phyloP scores from a whole-genome alignment of 768 basidiomycete genomes.

The Podaxis rugospora region DNA sequence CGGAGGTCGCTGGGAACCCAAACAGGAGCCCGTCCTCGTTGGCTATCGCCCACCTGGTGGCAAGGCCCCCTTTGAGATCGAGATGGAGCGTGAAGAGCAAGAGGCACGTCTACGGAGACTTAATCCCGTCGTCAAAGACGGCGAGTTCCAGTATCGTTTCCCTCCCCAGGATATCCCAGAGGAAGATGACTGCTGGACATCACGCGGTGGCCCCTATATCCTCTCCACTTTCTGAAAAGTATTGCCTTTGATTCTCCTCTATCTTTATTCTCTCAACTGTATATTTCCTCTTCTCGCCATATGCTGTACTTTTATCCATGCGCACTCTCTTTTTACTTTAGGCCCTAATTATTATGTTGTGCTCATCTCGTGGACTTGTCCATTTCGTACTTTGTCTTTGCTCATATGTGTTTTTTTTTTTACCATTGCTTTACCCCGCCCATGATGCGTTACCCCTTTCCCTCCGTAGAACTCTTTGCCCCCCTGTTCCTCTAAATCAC shows the following conservation, averaged over 20 bases:
- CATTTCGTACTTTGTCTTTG: conserved; percentile 36
- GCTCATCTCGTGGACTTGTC: conserved; percentile 14
- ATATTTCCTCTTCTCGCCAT: conserved; percentile 11
- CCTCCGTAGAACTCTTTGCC: conserved; percentile 12
- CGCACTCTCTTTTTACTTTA: conserved; percentile 2
- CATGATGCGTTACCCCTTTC: conserved; percentile 26
- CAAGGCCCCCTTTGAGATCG: conserved; percentile 64
- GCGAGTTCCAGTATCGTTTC: conserved; percentile 65
- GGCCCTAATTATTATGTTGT: conserved; percentile 15
- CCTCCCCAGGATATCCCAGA: conserved; percentile 26
- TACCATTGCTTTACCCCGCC: conserved; percentile 19
- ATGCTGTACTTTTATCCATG: conserved; percentile 12
- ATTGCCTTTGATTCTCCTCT: conserved; percentile 4
- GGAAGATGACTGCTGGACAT: conserved; percentile 7
- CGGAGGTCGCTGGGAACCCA: conserved; percentile 79
- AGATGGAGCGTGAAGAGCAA: conserved; percentile 64
- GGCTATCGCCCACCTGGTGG: conserved; percentile 58
- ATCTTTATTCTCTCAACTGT: conserved; percentile 13
- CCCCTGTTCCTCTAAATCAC: conserved; percentile 16
- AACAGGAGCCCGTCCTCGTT: conserved; percentile 39
- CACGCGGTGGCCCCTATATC: conserved; percentile 35
- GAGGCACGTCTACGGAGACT: conserved; percentile 41
- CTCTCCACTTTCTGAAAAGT: conserved; percentile 57
- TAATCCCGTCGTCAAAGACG: conserved; percentile 65
- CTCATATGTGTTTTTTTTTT: conserved; percentile 12